Base-by-base conservation (phyloP, 2,329 filamentous ascomycete species). In the Aspergillus sp. region DNA sequence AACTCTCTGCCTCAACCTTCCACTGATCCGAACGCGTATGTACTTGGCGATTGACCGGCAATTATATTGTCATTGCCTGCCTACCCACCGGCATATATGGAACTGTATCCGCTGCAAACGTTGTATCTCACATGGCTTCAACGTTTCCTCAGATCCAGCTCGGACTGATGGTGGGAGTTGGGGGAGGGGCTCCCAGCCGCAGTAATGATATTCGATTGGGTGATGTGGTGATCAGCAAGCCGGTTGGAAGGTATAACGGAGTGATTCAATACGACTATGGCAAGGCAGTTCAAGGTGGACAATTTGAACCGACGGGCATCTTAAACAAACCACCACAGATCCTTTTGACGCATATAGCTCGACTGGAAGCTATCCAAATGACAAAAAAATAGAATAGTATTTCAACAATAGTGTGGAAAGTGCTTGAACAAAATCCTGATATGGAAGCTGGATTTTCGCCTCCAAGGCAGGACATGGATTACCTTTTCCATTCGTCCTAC, bases 251-350 rank as follows among this genome's bases (percentile, higher is more conserved):
- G 25, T 27, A 27, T 49, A 48, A 49, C 32, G 49, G 45, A 4
- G 47, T 62, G 3, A 46, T 59, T 7, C 53, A 59, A 41, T 60
- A 55, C 44, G 57, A 61, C 22, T 52, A 60, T n/a, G 59, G 57
- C 12, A 52, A 51, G 25, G 7, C 7, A 37, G 51, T 15, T 44
- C 52, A 1, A 44, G 47, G 27, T 41, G 41, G 0, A 51, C 54
- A 23, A 32, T 49, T 3, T 49, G 51, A 2, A 59, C 57, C 39
- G 35, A 30, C 25, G 15, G 48, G 10, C 7, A 20, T 49, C 5
- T 10, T 37, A 4, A 37, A 37, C 13, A 37, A 37, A 4, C 33
- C 2, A 41, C 25, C 25, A 10, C 25, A 27, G 7, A 10, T 3
- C 7, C 25, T 27, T 27, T 10, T 27, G 25, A 27, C 7, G 25